Percentiles rank a stretch among this genome's conserved stretches.
phyloP scores from a whole-genome alignment of 352 stramenopile species.

The Globisporangium apiculatum region DNA sequence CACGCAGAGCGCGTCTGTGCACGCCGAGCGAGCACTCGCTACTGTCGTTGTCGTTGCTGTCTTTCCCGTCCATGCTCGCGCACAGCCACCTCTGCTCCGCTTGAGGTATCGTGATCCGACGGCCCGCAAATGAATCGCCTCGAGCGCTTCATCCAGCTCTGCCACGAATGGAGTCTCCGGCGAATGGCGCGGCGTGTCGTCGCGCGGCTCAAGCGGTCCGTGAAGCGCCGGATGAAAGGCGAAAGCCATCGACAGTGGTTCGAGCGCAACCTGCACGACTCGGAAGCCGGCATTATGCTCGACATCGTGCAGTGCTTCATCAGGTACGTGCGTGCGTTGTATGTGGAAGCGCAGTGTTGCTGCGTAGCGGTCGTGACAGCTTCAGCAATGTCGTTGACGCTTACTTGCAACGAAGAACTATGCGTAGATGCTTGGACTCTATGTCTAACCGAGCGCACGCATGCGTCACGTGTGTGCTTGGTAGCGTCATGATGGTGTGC shows the following conservation, averaged over 20 bases:
- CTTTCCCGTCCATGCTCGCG: too few relatives aligned
- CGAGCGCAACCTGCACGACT: constrained; percentile 65
- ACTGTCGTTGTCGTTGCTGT: neutral
- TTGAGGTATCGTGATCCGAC: too few relatives aligned
- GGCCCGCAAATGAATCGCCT: constrained; percentile 1
- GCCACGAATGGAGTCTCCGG: constrained; percentile 12
- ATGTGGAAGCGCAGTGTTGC: neutral
- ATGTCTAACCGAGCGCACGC: neutral
- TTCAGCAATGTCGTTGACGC: too few relatives aligned
- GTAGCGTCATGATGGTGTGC: constrained; percentile 44
- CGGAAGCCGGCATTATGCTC: constrained; percentile 40
- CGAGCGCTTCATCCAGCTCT: constrained; percentile 6
- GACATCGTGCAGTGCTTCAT: constrained; percentile 47
- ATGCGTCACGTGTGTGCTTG: neutral
- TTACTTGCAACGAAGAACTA: neutral
- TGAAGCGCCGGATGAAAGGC: constrained; percentile 58
- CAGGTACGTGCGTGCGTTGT: constrained; percentile 21
- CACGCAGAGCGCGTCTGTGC: too few relatives aligned
- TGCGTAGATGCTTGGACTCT: neutral
- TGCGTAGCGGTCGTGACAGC: too few relatives aligned
- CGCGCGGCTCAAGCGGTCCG: constrained; percentile 15
- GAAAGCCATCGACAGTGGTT: constrained; percentile 66
- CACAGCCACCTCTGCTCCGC: neutral
- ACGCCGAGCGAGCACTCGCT: too few relatives aligned
- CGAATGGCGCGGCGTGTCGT: constrained; percentile 4